Conservation (phyloP, 2,329 filamentous ascomycete species). For the Colletotrichum euphorbiae region DNA sequence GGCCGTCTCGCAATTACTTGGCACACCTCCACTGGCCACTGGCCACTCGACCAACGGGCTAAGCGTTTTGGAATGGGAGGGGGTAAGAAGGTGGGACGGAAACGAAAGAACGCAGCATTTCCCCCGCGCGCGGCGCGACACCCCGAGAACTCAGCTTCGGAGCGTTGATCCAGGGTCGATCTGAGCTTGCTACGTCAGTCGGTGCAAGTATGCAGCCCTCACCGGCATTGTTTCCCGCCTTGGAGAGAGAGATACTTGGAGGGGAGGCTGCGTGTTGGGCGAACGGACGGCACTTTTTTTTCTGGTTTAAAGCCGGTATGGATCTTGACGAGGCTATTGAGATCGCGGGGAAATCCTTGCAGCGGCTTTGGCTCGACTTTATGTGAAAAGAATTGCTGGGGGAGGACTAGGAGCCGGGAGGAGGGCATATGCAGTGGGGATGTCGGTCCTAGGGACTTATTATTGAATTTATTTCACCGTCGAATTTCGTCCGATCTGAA, state of each 20-base stretch:
- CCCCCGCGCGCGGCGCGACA: neutral
- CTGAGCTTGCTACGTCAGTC: constrained; percentile 1
- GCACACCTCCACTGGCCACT: neutral
- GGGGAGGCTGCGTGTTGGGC: constrained; percentile 13
- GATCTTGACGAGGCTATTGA: neutral
- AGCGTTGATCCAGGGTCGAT: neutral
- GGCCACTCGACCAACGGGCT: neutral
- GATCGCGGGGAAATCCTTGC: constrained; percentile 16
- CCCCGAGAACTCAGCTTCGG: neutral
- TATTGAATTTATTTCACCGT: constrained; percentile 26
- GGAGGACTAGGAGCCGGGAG: too few relatives aligned
- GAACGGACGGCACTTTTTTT: constrained; percentile 24
- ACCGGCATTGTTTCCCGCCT: neutral
- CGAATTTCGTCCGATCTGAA: constrained; percentile 22
- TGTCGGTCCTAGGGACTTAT: constrained; percentile 17
- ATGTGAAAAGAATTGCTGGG: too few relatives aligned
- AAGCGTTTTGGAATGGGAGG: constrained; percentile 5
- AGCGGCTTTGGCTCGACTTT: neutral
- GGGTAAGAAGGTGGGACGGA: constrained; percentile 1
- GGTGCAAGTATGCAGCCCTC: neutral
- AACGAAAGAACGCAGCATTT: neutral
- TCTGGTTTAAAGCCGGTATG: neutral
- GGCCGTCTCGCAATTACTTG: neutral
- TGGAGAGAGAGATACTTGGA: neutral
- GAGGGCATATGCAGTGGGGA: neutral